Conservation (phyloP, 148 eudicot species). For the Fagopyrum tataricum region DNA sequence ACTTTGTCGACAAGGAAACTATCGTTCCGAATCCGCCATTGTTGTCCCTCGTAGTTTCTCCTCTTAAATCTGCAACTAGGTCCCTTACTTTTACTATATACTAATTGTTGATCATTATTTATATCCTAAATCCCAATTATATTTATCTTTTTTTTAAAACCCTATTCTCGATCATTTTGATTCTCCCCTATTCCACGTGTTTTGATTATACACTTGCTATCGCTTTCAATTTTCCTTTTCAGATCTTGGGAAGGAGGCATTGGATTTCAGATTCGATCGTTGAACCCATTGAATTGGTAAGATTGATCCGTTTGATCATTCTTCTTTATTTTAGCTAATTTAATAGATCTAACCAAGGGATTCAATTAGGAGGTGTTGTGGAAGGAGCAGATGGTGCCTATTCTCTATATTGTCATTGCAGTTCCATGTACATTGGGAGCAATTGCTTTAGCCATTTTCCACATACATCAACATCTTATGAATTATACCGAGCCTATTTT, state of each 20-base stretch:
- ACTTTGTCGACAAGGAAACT: not conserved
- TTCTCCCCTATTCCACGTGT: not conserved
- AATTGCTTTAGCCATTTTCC: constrained; percentile 58
- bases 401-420: constrained; percentile 64
- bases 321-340: not conserved
- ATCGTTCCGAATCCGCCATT: not conserved
- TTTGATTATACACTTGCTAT: not conserved
- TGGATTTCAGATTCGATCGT: not conserved
- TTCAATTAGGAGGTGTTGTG: constrained; percentile 22
- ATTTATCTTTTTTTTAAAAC: not conserved
- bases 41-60: not conserved
- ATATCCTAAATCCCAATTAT: not conserved
- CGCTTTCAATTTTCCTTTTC: not conserved
- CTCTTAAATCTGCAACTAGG: not conserved
- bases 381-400: constrained; percentile 52
- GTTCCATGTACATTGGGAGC: constrained; percentile 92
- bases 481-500: constrained; percentile 96
- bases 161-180: not conserved
- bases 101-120: not conserved
- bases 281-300: not conserved
- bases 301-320: not conserved
- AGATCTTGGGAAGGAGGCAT: not conserved
- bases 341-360: not conserved
- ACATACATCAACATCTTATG: constrained; percentile 76
- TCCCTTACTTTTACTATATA: not conserved